phyloP scores from a whole-genome alignment of 495 filamentous ascomycete species.

The Trichoderma parareesei region DNA sequence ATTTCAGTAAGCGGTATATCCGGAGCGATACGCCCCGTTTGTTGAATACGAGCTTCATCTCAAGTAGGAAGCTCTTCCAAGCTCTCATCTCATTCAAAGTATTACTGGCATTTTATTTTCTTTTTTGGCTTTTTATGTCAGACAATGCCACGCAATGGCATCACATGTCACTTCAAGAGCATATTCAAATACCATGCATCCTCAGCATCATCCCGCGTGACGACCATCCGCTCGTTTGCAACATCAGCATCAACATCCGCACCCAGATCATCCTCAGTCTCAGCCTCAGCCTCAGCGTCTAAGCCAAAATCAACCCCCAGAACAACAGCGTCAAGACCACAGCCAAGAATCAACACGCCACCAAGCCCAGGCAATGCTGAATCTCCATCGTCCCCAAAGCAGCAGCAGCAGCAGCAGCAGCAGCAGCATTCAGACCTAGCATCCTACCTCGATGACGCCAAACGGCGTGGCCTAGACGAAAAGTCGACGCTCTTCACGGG shows the following conservation, averaged over 20 bases:
- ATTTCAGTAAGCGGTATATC: background rate
- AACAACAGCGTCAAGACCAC: conserved; percentile 3
- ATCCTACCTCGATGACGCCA: conserved; percentile 66
- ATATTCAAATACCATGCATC: background rate
- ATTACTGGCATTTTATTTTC: background rate
- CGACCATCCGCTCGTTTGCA: background rate
- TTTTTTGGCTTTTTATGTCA: background rate
- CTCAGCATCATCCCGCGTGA: background rate
- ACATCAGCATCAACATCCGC: background rate
- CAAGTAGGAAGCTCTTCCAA: background rate
- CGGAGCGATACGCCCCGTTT: background rate
- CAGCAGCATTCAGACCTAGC: conserved; percentile 55
- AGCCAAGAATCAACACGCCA: too few species aligned
- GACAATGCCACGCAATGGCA: background rate
- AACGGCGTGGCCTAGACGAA: conserved; percentile 42
- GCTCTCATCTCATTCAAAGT: background rate
- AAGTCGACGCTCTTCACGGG: conserved; percentile 51
- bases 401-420: too few species aligned
- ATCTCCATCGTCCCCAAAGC: too few species aligned
- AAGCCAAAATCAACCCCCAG: background rate
- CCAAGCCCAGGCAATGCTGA: too few species aligned
- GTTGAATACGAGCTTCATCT: background rate
- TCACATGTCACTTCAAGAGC: background rate
- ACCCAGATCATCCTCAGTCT: background rate
- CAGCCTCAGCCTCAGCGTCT: too few species aligned